Evolutionary conservation across 2,329 filamentous ascomycete species (phyloP), one percentile per base, ranked within the genome.

Genomic region (Aspergillus ustus): DNA sequence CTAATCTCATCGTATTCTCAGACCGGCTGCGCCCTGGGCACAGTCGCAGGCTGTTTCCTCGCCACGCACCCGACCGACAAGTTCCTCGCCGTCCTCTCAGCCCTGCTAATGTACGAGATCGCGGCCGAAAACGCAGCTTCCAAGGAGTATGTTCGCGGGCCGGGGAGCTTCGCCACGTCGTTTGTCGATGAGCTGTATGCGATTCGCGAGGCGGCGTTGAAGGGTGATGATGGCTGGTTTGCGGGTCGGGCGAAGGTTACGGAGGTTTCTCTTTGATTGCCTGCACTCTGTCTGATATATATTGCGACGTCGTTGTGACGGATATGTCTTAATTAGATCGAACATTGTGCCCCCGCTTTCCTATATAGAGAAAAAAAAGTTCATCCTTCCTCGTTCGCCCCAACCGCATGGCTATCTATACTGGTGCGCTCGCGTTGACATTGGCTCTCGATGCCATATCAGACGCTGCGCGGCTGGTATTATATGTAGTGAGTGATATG

Each of bases 21-120:
- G 79, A 91, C 89, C 44, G 94, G 94, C 0, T 98, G 94, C 75
- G 90, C 91, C 5, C 83, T 97, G 7, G 94, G 93, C 1, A 95
- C 93, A 0, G 87, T 89, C 1, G 83, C 97, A 52, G 92, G 91
- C 20, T 89, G 91, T 55, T 89, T 90, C 73, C 74, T 94, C 49
- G 89, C 91, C 0, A 85, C 87, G 7, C 81, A 85, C 57, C 78
- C 79, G 1, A 78, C 81, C 2, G 89, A 93, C 71, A 87, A 86
- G 71, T 80, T 97, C n/a, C 77, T 87, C 1, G 92, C 92, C 4
- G 86, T 88, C 0, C 73, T 96, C 1, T 87, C 92, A 0, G 93
- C 84, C 0, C 78, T 96, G 19, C 75, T 95, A 66, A 85, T 92
- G 73, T 97, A 90, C 73, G 93, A 95, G 74, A 85, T 91, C 66